A percentile compares a stretch with the other conserved stretches of the same genome.
Conservation (phyloP, 768 basidiomycete species). For the Termitomyces eurrhizus region DNA sequence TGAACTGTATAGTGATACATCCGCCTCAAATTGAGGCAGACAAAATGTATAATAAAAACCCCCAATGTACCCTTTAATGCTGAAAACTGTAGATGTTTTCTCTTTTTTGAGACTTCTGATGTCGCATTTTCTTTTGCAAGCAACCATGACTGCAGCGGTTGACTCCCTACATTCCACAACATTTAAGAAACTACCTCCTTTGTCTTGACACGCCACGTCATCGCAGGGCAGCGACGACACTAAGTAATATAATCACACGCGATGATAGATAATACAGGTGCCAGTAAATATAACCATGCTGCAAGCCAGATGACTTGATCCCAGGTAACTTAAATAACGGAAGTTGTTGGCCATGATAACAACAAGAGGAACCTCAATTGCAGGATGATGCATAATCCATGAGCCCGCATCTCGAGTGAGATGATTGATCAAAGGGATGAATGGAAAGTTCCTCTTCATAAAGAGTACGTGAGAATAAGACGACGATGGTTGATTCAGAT, state of each 20-base stretch:
- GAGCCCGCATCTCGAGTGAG: not conserved
- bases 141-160: no score
- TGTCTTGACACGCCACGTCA: not conserved
- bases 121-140: no score
- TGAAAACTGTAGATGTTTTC: no score
- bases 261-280: not conserved
- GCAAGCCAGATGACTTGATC: not conserved
- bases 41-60: no score
- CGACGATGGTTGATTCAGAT: not conserved
- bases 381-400: not conserved
- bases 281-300: not conserved
- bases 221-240: not conserved
- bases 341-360: no score
- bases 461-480: not conserved
- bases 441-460: not conserved
- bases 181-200: no score
- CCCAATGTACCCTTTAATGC: no score
- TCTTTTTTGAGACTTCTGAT: no score
- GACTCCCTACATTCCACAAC: no score
- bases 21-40: no score
- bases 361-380: not conserved
- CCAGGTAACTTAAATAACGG: not conserved
- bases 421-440: not conserved
- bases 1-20: no score
- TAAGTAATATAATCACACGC: not conserved